Conservation (phyloP, 2,329 filamentous ascomycete species). For the Aspergillus novoparasiticus region DNA sequence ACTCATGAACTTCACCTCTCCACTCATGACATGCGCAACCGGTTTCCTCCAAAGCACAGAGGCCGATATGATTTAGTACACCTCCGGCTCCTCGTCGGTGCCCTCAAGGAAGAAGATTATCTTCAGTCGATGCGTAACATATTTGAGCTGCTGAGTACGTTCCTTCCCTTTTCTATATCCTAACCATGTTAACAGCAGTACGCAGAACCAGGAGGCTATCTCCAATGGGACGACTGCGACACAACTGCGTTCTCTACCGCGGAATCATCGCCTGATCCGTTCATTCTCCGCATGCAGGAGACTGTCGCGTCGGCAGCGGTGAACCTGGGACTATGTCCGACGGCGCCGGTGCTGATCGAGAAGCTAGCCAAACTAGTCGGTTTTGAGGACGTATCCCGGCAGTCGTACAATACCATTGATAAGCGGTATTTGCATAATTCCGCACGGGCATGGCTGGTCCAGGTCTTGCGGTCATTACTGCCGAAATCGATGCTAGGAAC, state of each 20-base stretch:
- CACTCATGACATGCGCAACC: constrained; percentile 29
- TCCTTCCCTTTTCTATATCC: not conserved
- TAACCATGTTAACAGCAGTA: not conserved
- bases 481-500: constrained; percentile 18
- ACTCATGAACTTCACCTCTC: constrained; percentile 18
- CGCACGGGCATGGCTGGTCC: constrained; percentile 20
- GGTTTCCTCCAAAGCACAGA: constrained; percentile 30
- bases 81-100: constrained; percentile 30
- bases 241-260: constrained; percentile 20
- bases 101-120: constrained; percentile 28
- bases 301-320: constrained; percentile 16
- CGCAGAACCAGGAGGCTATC: constrained; percentile 28
- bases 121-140: constrained; percentile 27
- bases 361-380: constrained; percentile 9
- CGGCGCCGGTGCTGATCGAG: constrained; percentile 18
- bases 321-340: constrained; percentile 14
- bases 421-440: constrained; percentile 15
- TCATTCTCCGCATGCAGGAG: constrained; percentile 13
- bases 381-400: constrained; percentile 13
- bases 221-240: constrained; percentile 34
- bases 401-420: constrained; percentile 16
- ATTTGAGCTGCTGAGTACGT: constrained; percentile 30
- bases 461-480: constrained; percentile 17
- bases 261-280: constrained; percentile 3
- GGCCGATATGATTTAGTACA: constrained; percentile 36